phyloP scores from a whole-genome alignment of 2,329 filamentous ascomycete species.

The Eutypella sp. region DNA sequence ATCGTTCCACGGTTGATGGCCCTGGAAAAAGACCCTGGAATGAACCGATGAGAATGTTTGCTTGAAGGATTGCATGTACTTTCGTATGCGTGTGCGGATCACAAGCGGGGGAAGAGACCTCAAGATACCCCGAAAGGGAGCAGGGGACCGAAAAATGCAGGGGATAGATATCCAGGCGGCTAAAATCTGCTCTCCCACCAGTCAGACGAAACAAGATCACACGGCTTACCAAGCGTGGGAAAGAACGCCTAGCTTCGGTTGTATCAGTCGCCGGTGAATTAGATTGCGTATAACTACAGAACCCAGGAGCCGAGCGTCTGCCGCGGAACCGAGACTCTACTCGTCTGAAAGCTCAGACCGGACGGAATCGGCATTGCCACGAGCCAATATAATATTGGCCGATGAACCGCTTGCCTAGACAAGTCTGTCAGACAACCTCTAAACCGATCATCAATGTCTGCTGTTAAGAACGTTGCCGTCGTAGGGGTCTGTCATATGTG shows the following conservation, averaged over 20 bases:
- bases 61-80: neutral
- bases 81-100: neutral
- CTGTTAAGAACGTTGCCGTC: conserved; percentile 16
- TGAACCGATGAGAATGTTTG: too few species aligned
- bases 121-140: neutral
- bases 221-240: neutral
- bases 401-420: neutral
- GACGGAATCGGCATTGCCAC: neutral
- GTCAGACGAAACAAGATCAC: neutral
- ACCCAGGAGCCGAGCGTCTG: neutral
- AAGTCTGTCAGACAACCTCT: neutral
- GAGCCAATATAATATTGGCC: neutral
- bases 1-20: neutral
- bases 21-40: too few species aligned
- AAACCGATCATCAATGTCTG: conserved; percentile 6
- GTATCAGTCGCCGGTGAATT: neutral
- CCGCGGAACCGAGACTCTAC: neutral
- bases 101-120: neutral
- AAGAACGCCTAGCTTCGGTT: neutral
- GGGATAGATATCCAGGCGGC: neutral
- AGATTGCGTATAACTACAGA: neutral
- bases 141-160: neutral
- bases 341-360: neutral
- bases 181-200: neutral
- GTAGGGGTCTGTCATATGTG: conserved; percentile 13